These are phyloP conservation scores for Trapa incisa DNA, from an alignment of 345 rosid species.

Conservation along the genomic window DNA sequence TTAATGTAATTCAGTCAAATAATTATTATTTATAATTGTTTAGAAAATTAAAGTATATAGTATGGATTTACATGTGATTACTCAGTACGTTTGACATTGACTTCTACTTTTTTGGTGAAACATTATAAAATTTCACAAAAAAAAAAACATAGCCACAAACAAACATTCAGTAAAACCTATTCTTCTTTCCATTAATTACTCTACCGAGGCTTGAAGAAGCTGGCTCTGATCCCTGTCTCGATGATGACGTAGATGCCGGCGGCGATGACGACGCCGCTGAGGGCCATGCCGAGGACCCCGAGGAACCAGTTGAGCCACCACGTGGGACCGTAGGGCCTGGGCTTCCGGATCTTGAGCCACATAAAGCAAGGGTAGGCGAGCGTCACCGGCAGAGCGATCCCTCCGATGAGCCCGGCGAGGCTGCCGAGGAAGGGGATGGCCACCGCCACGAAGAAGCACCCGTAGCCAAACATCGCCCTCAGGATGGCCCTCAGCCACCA, in stretches of 20 bases:
- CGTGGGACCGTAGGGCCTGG: slow-evolving; percentile 23
- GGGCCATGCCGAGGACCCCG: slow-evolving; percentile 35
- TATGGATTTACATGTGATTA: too few relatives aligned
- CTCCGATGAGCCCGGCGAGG: slow-evolving; percentile 49
- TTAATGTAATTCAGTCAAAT: too few relatives aligned
- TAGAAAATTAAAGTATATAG: too few relatives aligned
- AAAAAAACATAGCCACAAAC: too few relatives aligned
- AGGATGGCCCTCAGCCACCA: slow-evolving; percentile 36
- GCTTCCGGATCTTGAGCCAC: slow-evolving; percentile 49
- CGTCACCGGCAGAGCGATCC: slow-evolving; percentile 48
- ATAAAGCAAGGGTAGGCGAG: slow-evolving; percentile 56
- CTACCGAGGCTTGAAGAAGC: slow-evolving; percentile 40
- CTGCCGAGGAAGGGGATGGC: slow-evolving; percentile 42
- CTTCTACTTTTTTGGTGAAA: too few relatives aligned
- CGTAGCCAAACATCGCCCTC: slow-evolving; percentile 28
- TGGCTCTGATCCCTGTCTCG: slow-evolving; percentile 36
- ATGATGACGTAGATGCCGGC: slow-evolving; percentile 29
- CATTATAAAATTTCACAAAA: too few relatives aligned
- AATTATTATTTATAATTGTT: too few relatives aligned
- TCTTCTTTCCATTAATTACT: neutral
- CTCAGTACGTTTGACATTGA: too few relatives aligned
- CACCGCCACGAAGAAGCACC: slow-evolving; percentile 38
- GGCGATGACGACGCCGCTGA: slow-evolving; percentile 33
- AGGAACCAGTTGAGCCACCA: slow-evolving; percentile 50
- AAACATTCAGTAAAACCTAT: neutral